Base-by-base conservation (phyloP, 495 filamentous ascomycete genomes). In the Lophium mytilinum region DNA sequence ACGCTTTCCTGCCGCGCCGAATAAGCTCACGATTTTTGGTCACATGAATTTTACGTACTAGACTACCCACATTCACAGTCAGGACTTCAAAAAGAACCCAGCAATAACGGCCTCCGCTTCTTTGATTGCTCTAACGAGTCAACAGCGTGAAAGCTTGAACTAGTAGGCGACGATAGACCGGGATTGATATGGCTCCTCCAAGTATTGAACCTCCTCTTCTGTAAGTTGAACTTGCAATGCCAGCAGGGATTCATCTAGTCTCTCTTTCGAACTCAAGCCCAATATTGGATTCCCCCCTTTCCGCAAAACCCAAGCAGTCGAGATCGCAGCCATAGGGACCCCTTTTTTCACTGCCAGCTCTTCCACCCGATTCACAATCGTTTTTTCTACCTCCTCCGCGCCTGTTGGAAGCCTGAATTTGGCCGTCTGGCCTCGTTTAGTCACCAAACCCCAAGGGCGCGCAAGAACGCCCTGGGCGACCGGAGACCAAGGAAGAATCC, bases 111-210 rank as follows among this genome's bases (percentile, higher is more conserved):
- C n/a, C n/a, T n/a, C n/a, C n/a, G n/a, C n/a, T n/a, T n/a, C n/a
- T n/a, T n/a, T n/a, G n/a, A n/a, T n/a, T n/a, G n/a, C n/a, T n/a
- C n/a, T n/a, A n/a, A n/a, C n/a, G n/a, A n/a, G n/a, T n/a, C n/a
- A n/a, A n/a, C n/a, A n/a, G n/a, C n/a, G n/a, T n/a, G n/a, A n/a
- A n/a, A n/a, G n/a, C n/a, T n/a, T n/a, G n/a, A n/a, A n/a, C n/a
- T n/a, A n/a, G n/a, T n/a, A n/a, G n/a, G n/a, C n/a, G n/a, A n/a
- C n/a, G n/a, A n/a, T n/a, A n/a, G n/a, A n/a, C n/a, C n/a, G n/a
- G n/a, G n/a, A n/a, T n/a, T n/a, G n/a, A 52, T 68, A 68, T 11
- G 60, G 60, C 36, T 66, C 66, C 50, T 64, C 65, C 18, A 66
- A 55, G 39, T 64, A 62, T 30, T 56, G 56, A 15, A 51, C 42